Base-by-base conservation (phyloP, 129 eudicot genomes). In the Cynara cardunculus region DNA sequence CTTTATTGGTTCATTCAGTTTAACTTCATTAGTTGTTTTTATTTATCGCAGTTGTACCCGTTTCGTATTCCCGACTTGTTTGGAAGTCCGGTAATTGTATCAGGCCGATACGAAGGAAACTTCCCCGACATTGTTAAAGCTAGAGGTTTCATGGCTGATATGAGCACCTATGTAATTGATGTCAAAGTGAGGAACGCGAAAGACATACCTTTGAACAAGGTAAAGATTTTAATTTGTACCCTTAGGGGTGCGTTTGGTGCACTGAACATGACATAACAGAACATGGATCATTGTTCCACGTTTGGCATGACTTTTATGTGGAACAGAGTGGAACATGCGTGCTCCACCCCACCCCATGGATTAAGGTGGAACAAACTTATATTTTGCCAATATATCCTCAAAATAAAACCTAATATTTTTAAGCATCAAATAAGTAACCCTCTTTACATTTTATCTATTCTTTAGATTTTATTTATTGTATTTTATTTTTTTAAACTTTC, bases 101-200 rank as follows among this genome's bases (percentile, higher is more conserved):
- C 92, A 28, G 99, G 99, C 71, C 91, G 98, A 88, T 96, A 80
- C 81, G 14, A 56, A 18, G 98, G 99, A 70, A 75, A 62, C 21
- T 88, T 92, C 46, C 98, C 98, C 0, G 91, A 86, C 8, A 70
- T 75, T 6, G 69, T 89, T 69, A 81, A 81, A 81, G 87, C 88
- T n/a, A 69, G 84, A 70, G 99, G 99, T 28, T 79, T 82, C 78
- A 59, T 83, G 89, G 88, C 97, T 41, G 99, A 93, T 87, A 61
- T 73, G 79, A 87, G 88, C 76, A 80, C 73, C 27, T 83, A 82
- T 61, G 76, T 69, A 19, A 35, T 89, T 14, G 84, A 89, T 39
- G 78, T 88, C 8, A 91, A 89, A 87, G 92, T 86, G 62, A 87
- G 81, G 56, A 84, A 83, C 25, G 76, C 88, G 8, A 89, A 91